These are phyloP conservation scores for Oidiodendron maius DNA, from an alignment of 495 filamentous ascomycete species.

Conservation along the genomic window DNA sequence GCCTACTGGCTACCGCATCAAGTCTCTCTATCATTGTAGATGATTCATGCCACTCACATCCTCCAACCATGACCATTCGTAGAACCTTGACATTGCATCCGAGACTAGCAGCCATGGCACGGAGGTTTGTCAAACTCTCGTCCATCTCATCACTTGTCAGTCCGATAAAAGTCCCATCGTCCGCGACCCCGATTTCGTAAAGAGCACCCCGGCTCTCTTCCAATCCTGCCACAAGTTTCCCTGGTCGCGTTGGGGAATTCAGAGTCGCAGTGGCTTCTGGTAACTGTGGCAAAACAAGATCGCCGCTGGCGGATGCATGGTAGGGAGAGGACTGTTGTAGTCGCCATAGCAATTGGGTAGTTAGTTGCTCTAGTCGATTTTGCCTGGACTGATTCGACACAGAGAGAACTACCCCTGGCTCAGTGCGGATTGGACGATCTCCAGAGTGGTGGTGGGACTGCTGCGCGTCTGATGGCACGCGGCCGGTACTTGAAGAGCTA, in stretches of 20 bases:
- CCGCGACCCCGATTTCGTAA: slow-evolving; percentile 94
- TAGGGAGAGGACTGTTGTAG: slow-evolving; percentile 91
- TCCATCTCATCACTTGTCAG: slow-evolving; percentile 87
- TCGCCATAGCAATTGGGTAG: slow-evolving; percentile 91
- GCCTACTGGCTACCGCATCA: not conserved
- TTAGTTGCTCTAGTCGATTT: slow-evolving; percentile 80
- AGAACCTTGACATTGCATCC: slow-evolving; percentile 84
- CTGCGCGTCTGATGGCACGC: slow-evolving; percentile 52
- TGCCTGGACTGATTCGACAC: slow-evolving; percentile 60
- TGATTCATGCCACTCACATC: slow-evolving; percentile 63
- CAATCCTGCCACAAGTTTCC: slow-evolving; percentile 67
- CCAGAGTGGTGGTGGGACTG: slow-evolving; percentile 39
- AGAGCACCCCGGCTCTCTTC: slow-evolving; percentile 90
- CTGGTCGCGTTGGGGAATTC: slow-evolving; percentile 49
- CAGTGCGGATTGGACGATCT: slow-evolving; percentile 11
- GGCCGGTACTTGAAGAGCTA: slow-evolving; percentile 54
- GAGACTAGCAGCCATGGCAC: slow-evolving; percentile 84
- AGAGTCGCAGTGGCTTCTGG: slow-evolving; percentile 55
- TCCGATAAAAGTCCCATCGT: slow-evolving; percentile 88
- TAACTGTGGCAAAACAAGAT: slow-evolving; percentile 66
- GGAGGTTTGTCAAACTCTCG: slow-evolving; percentile 77
- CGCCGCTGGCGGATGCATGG: slow-evolving; percentile 67
- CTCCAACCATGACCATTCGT: slow-evolving; percentile 78
- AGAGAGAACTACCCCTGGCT: slow-evolving; percentile 25
- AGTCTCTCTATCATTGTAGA: not conserved